Evolutionary conservation across 225 moss, liverwort and hornwort genomes (phyloP), one percentile per base, ranked within the genome.

Genomic region (Pleurozium schreberi): DNA sequence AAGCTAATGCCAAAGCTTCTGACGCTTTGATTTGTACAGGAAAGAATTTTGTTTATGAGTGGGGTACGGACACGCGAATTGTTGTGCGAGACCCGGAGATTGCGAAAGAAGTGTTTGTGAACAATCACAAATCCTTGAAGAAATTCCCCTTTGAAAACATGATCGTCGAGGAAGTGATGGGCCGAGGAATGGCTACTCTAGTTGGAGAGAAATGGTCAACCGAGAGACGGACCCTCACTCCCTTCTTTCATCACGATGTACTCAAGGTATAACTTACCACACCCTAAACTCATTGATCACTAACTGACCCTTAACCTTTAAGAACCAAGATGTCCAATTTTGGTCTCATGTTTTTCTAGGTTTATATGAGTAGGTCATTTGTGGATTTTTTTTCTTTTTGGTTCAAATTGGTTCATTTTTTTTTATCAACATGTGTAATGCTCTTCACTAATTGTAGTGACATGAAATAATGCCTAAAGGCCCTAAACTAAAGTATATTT

Each of bases 71-170:
- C 38, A 87, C 89, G 3, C 63, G 88, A 10, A 10, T 90, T 9
- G 89, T 86, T 38, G 75, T 93, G n/a, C 78, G 85, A 77, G 92
- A 91, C 64, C 92, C 91, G 3, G 88, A 93, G 78, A 91, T 92
- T n/a, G 92, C 66, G 5, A 90, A 84, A 59, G 88, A 90, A 52
- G 14, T 92, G 14, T 88, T 92, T 75, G 45, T 90, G 25, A 58
- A 36, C 34, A 83, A 83, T 28, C 66, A 67, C 52, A 47, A 84
- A 80, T 88, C 53, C 40, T 60, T 92, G 78, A 61, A 8, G 73
- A 79, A 43, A 52, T 28, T 28, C 6, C 5, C 8, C 4, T 1
- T 83, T 3, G 52, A 66, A 38, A n/a, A 66, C 14, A 28, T 50
- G 38, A 67, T 83, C 12, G 2, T 67, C 18, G 25, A 38, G 14